Evolutionary conservation across 331 rosid genomes (phyloP).

Genomic region (Quercus phellos): DNA sequence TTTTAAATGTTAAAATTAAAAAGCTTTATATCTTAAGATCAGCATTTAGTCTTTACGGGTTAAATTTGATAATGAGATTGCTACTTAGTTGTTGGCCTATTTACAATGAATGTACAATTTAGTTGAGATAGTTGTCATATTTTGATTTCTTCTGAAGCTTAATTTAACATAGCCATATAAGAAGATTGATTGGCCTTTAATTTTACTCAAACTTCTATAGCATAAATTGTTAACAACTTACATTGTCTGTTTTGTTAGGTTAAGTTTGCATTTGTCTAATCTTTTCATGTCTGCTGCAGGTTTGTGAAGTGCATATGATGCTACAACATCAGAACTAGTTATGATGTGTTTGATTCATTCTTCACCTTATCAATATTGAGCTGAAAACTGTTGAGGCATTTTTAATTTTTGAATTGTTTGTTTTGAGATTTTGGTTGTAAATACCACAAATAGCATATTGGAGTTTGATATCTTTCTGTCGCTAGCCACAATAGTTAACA

Average conservation of each 20-base stretch:
- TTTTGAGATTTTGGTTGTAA: constrained; percentile 16
- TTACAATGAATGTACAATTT: too few species aligned
- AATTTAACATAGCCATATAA: too few species aligned
- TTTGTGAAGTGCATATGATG: constrained; percentile 1
- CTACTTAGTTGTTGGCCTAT: too few species aligned
- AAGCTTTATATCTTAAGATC: too few species aligned
- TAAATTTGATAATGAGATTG: too few species aligned
- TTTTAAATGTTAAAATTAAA: too few species aligned
- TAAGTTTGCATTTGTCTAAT: background rate
- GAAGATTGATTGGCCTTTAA: background rate
- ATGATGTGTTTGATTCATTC: constrained; percentile 2
- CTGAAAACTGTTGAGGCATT: constrained; percentile 1
- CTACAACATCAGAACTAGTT: constrained; percentile 6
- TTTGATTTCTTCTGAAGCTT: too few species aligned
- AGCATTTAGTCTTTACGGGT: too few species aligned
- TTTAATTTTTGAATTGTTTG: background rate
- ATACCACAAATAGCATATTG: background rate
- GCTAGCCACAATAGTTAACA: background rate
- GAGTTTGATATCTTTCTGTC: constrained; percentile 2
- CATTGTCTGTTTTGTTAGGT: background rate
- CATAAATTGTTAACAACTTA: background rate
- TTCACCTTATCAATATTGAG: constrained; percentile 17
- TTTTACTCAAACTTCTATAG: background rate
- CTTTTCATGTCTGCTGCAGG: constrained; percentile 12
- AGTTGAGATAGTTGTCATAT: too few species aligned